These are phyloP conservation scores for Aspergillus fumigatus DNA, from an alignment of 2,329 filamentous ascomycete species.

Conservation along the genomic window DNA sequence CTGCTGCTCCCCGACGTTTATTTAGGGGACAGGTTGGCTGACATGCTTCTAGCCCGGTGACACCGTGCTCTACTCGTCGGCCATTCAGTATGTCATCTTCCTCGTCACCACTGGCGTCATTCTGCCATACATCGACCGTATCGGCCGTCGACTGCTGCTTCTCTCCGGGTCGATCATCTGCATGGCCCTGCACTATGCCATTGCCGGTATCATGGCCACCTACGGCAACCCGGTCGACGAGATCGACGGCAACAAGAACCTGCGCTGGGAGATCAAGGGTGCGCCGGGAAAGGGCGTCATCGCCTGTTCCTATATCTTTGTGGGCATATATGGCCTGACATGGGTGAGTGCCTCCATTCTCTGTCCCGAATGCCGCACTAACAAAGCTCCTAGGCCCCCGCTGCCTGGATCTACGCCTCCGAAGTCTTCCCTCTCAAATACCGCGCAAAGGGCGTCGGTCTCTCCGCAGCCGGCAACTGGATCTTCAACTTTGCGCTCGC, in stretches of 20 bases:
- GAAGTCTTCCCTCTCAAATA: slow-evolving; percentile 62
- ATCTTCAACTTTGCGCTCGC: slow-evolving; percentile 54
- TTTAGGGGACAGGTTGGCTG: background rate
- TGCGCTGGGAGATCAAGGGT: slow-evolving; percentile 46
- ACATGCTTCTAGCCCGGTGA: slow-evolving; percentile 28
- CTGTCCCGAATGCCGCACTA: too few species aligned
- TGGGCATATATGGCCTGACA: slow-evolving; percentile 32
- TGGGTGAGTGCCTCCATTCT: slow-evolving; percentile 35
- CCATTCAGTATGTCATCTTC: slow-evolving; percentile 56
- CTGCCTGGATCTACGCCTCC: slow-evolving; percentile 55
- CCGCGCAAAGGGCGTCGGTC: slow-evolving; percentile 60
- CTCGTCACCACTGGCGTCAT: slow-evolving; percentile 49
- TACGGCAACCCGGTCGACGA: slow-evolving; percentile 44
- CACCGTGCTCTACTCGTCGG: slow-evolving; percentile 48
- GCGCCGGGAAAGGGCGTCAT: slow-evolving; percentile 55
- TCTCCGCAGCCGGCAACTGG: slow-evolving; percentile 60
- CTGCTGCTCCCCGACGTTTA: background rate
- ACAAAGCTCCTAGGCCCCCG: slow-evolving; percentile 43
- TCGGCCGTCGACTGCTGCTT: slow-evolving; percentile 47
- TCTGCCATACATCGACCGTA: slow-evolving; percentile 47
- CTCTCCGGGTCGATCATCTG: slow-evolving; percentile 45
- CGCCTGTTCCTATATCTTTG: slow-evolving; percentile 57
- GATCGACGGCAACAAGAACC: slow-evolving; percentile 46
- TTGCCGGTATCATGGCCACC: slow-evolving; percentile 50
- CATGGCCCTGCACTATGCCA: slow-evolving; percentile 49